A percentile compares a stretch with the other conserved stretches of the same genome.
phyloP scores from a whole-genome alignment of 139 green algal genomes.

The Coelastrella sp. region DNA sequence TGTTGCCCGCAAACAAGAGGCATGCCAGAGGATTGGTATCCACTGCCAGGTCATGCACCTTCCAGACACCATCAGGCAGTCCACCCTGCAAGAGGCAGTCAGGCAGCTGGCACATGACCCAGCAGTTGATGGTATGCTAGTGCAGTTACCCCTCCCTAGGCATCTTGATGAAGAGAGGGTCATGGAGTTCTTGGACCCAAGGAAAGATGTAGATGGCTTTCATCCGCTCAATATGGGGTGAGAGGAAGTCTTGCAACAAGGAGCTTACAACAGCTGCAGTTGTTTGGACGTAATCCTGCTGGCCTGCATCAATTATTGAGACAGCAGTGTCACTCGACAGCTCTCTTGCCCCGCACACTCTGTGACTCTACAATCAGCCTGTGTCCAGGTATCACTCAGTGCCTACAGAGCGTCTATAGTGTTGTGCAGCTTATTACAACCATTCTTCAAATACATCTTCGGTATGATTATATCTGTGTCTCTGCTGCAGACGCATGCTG shows the following conservation, averaged over 20 bases:
- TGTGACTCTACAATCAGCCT: background rate
- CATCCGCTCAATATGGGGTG: slow-evolving; percentile 92
- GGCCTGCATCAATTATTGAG: too few species aligned
- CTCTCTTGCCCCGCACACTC: too few species aligned
- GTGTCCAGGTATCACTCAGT: background rate
- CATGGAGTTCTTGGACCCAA: slow-evolving; percentile 58
- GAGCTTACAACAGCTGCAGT: background rate
- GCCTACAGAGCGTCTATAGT: too few species aligned
- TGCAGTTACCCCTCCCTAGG: slow-evolving; percentile 89
- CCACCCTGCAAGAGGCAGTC: slow-evolving; percentile 29
- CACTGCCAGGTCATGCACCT: slow-evolving; percentile 13
- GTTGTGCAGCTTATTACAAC: too few species aligned
- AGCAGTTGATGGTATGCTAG: slow-evolving; percentile 90
- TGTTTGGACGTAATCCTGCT: too few species aligned
- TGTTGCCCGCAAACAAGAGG: slow-evolving; percentile 92
- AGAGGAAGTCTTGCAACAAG: background rate
- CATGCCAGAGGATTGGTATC: slow-evolving; percentile 60
- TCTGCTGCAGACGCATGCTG: slow-evolving; percentile 42
- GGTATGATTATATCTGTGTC: background rate
- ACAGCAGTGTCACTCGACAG: background rate
- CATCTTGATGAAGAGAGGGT: slow-evolving; percentile 85
- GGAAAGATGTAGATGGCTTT: slow-evolving; percentile 97
- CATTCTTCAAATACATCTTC: too few species aligned
- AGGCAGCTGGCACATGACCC: slow-evolving; percentile 56
- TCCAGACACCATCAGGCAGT: slow-evolving; percentile 17